phyloP scores from a whole-genome alignment of 805 yeast species.

The Limtongia smithiae region DNA sequence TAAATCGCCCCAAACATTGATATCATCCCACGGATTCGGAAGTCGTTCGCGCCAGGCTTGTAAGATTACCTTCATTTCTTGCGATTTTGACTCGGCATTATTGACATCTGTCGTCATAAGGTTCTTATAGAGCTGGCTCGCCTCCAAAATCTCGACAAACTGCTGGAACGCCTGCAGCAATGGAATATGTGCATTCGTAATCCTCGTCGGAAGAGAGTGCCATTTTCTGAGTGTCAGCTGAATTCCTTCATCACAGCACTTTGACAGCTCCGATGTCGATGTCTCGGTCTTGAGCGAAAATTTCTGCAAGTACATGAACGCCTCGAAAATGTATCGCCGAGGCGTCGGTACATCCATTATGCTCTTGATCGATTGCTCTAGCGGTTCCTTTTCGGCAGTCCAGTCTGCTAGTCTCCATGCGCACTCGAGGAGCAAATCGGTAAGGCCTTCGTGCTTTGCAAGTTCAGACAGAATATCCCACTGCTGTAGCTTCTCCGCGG shows the following conservation, averaged over 20 bases:
- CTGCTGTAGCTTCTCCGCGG: conserved; percentile 95
- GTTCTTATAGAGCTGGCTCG: conserved; percentile 87
- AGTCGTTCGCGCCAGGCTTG: conserved; percentile 98
- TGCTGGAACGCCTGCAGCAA: conserved; percentile 93
- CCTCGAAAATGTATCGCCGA: conserved; percentile 90
- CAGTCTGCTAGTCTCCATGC: conserved; percentile 99
- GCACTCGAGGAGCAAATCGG: conserved; percentile 92
- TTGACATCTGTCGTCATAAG: conserved; percentile 86
- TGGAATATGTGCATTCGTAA: conserved; percentile 82
- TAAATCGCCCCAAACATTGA: conserved; percentile 94
- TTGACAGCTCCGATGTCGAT: conserved; percentile 76
- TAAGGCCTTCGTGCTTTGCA: conserved; percentile 96
- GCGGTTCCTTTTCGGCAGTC: conserved; percentile 90
- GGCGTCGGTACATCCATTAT: conserved; percentile 99
- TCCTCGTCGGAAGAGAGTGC: conserved; percentile 76
- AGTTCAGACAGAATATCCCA: conserved; percentile 97
- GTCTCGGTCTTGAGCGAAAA: conserved; percentile 81
- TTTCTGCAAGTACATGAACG: conserved; percentile 88
- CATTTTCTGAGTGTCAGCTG: conserved; percentile 88
- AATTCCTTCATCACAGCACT: conserved; percentile 91
- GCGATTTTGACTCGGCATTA: conserved; percentile 86
- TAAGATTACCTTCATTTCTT: conserved; percentile 86
- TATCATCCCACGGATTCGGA: conserved; percentile 97
- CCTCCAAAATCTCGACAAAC: conserved; percentile 95
- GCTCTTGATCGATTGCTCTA: conserved; percentile 89